These are phyloP conservation scores for Verticillium isaacii DNA, from an alignment of 2,329 filamentous ascomycete genomes.

Conservation along the genomic window DNA sequence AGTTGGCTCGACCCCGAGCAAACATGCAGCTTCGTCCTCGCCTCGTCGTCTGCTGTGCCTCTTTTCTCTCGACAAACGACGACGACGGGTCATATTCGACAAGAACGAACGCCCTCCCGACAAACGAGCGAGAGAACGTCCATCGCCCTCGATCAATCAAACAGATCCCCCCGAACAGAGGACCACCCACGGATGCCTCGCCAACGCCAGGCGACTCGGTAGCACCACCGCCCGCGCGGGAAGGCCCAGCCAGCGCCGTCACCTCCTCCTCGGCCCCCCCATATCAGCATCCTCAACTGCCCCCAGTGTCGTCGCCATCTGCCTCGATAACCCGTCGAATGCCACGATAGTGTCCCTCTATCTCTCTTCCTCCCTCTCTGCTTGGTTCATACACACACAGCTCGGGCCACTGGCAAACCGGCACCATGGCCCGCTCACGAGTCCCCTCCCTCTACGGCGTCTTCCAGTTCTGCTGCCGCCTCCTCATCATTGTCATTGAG, in stretches of 20 bases:
- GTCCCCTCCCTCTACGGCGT: slow-evolving; percentile 14
- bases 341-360: not conserved
- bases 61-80: not conserved
- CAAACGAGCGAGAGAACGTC: not conserved
- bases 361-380: not conserved
- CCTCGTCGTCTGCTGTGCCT: not conserved
- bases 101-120: not conserved
- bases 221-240: not conserved
- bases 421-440: slow-evolving; percentile 12
- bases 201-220: not conserved
- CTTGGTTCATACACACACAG: not conserved
- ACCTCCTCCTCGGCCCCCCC: not conserved
- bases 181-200: not conserved
- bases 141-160: not conserved
- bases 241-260: not conserved
- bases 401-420: not conserved
- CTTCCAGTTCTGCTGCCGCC: slow-evolving; percentile 14
- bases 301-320: not conserved
- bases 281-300: too few relatives aligned
- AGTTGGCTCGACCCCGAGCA: not conserved
- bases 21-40: not conserved
- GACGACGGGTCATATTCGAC: not conserved
- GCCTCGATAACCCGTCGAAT: not conserved
- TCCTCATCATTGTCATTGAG: slow-evolving; percentile 13
- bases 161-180: not conserved